Evolutionary conservation across 225 moss, liverwort and hornwort species (phyloP).

Genomic region (Marchantia paleacea): DNA sequence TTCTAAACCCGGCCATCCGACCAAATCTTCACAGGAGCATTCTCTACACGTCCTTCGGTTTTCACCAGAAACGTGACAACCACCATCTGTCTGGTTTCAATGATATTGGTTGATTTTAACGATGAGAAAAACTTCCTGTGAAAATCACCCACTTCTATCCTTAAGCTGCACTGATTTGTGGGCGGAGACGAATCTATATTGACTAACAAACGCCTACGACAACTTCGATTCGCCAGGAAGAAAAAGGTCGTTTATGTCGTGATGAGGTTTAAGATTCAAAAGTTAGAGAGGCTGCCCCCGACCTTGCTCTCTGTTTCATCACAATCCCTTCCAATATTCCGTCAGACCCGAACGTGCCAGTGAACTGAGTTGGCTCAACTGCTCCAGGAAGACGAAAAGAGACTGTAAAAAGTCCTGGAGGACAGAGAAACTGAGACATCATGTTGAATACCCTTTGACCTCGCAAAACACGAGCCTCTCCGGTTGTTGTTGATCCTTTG

Average conservation of each 20-base stretch:
- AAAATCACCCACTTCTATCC: background rate
- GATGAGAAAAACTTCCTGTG: background rate
- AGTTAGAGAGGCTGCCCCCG: constrained; percentile 42
- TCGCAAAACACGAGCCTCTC: constrained; percentile 69
- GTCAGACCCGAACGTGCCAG: constrained; percentile 49
- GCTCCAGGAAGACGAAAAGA: constrained; percentile 45
- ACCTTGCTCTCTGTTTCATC: constrained; percentile 43
- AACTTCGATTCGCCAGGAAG: background rate
- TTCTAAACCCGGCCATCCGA: background rate
- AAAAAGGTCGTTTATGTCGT: background rate
- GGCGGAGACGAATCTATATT: constrained; percentile 2
- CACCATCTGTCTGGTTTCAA: background rate
- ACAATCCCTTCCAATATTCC: constrained; percentile 50
- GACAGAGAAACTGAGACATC: constrained; percentile 46
- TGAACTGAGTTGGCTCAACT: constrained; percentile 50
- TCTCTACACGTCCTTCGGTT: background rate
- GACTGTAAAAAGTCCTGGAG: constrained; percentile 45
- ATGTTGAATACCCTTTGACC: constrained; percentile 61
- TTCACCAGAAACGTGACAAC: background rate
- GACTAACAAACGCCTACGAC: constrained; percentile 4
- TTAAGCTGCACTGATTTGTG: background rate
- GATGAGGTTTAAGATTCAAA: constrained; percentile 38
- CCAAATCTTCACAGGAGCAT: background rate
- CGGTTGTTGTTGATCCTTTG: constrained; percentile 90
- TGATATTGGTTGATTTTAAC: too few relatives aligned